Percentiles rank a stretch among this genome's conserved stretches.
These are phyloP conservation scores for Melastoma malabathricum DNA, from an alignment of 345 rosid species.

Conservation along the genomic window DNA sequence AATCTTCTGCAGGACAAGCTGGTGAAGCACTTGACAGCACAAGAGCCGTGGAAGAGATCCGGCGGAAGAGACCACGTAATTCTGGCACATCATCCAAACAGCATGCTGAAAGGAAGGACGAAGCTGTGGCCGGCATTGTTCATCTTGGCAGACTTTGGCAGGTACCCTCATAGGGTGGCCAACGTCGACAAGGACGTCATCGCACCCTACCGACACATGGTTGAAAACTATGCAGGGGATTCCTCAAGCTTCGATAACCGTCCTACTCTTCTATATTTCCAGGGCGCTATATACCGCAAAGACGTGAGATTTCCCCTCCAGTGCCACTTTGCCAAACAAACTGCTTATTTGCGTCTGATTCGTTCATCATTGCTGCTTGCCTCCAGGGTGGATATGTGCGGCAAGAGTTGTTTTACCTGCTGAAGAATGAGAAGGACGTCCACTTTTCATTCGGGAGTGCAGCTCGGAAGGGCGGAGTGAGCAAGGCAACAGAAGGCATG, in stretches of 20 bases:
- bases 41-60: constrained; percentile 64
- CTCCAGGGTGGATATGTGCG: constrained; percentile 73
- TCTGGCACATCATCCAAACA: constrained; percentile 92
- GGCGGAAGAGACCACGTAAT: constrained; percentile 71
- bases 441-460: constrained; percentile 87
- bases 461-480: constrained; percentile 48
- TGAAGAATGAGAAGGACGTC: constrained; percentile 72
- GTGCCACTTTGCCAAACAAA: too few relatives aligned
- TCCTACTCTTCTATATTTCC: constrained; percentile 71
- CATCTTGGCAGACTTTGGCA: constrained; percentile 79
- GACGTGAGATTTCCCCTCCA: constrained; percentile 2
- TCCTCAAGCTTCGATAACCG: constrained; percentile 54
- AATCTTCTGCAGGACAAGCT: constrained; percentile 50
- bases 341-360: too few relatives aligned
- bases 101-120: constrained; percentile 65
- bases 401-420: constrained; percentile 62
- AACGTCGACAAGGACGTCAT: constrained; percentile 80
- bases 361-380: constrained; percentile 1
- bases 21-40: constrained; percentile 44
- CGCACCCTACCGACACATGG: constrained; percentile 83
- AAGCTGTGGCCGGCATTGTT: constrained; percentile 74
- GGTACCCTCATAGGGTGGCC: constrained; percentile 70
- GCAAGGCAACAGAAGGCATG: constrained; percentile 69
- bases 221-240: constrained; percentile 27
- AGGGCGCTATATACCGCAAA: constrained; percentile 94